Evolutionary conservation across 768 basidiomycete genomes (phyloP), one percentile per base, ranked within the genome.

Genomic region (Phylloporus sp.): DNA sequence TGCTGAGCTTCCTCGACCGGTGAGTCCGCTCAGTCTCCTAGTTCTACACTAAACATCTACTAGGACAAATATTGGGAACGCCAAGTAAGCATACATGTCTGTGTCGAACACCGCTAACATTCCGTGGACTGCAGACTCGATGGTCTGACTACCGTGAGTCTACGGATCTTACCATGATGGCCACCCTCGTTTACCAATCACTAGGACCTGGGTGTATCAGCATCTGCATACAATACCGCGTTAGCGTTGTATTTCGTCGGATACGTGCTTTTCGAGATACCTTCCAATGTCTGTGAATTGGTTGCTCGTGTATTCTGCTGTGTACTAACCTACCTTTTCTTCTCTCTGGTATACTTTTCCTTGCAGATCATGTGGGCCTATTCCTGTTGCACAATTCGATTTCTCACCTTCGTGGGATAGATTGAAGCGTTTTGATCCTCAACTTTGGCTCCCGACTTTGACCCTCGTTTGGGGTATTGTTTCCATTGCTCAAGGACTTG

Each of bases 211-310:
- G 46, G 74, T 27, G 58, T 81, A 17, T 66, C 74, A 15, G 59
- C 72, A 6, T 61, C 78, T 0, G 75, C 70, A 40, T 82, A 81
- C 58, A 82, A 81, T 54, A 79, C 77, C 0, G 68, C 77, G 3
- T 61, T 84, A 15, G 77, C 79, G 0, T 53, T 83, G 3, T 83
- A 80, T 59, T 84, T 82, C 47, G 66, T 81, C 4, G 75, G 78
- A 39, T 83, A 82, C 53, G 70, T 80, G 14, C 49, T 73, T n/a
- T 82, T 81, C 39, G 80, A 81, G 57, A 68, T 82, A 36, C 81
- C 80, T 13, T 67, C 78, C 17, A 81, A 80, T 58, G 78, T 81
- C 21, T 21, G 61, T 60, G 11, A 9, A 22, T 27, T 2, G 5
- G 20, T 22, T 27, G 15, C 23, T 11, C 17, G 6, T 22, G 10